A percentile compares a stretch with the other conserved stretches of the same genome.
Evolutionary conservation across 2,329 filamentous ascomycete species (phyloP).

Genomic region (Monosporascus sp.): DNA sequence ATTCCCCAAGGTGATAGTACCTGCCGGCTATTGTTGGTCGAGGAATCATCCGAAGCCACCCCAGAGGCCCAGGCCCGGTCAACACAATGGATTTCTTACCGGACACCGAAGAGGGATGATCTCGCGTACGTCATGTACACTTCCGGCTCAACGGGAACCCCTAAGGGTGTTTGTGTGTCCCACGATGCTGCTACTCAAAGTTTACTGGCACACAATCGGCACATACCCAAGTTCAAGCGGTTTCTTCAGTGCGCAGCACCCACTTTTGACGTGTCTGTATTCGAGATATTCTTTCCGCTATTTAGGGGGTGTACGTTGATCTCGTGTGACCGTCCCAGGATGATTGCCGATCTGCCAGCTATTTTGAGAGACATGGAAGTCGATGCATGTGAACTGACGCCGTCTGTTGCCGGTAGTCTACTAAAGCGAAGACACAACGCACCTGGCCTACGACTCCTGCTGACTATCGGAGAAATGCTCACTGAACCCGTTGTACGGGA

Average conservation of each 20-base stretch:
- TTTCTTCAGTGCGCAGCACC: constrained; percentile 91
- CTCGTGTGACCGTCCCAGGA: constrained; percentile 59
- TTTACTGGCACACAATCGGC: constrained; percentile 70
- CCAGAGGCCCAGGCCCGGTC: not conserved
- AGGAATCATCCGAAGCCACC: constrained; percentile 14
- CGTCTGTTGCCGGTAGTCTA: constrained; percentile 76
- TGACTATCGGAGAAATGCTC: constrained; percentile 93
- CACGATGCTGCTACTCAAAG: constrained; percentile 78
- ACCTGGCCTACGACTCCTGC: constrained; percentile 61
- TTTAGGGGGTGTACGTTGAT: constrained; percentile 69
- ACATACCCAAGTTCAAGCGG: constrained; percentile 69
- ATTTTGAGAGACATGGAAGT: constrained; percentile 60
- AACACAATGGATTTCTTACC: not conserved
- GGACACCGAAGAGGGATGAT: constrained; percentile 24
- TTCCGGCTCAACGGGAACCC: constrained; percentile 80
- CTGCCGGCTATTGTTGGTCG: constrained; percentile 32
- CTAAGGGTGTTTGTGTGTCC: constrained; percentile 81
- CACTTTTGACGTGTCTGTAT: constrained; percentile 91
- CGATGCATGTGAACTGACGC: constrained; percentile 84
- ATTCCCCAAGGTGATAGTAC: constrained; percentile 27
- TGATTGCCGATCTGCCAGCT: constrained; percentile 70
- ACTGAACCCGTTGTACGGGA: constrained; percentile 70
- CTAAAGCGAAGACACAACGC: constrained; percentile 62
- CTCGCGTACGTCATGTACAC: constrained; percentile 92
- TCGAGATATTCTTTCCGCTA: constrained; percentile 88